phyloP scores from a whole-genome alignment of 2,329 filamentous ascomycete genomes.

The Pestalotiopsis sp. region DNA sequence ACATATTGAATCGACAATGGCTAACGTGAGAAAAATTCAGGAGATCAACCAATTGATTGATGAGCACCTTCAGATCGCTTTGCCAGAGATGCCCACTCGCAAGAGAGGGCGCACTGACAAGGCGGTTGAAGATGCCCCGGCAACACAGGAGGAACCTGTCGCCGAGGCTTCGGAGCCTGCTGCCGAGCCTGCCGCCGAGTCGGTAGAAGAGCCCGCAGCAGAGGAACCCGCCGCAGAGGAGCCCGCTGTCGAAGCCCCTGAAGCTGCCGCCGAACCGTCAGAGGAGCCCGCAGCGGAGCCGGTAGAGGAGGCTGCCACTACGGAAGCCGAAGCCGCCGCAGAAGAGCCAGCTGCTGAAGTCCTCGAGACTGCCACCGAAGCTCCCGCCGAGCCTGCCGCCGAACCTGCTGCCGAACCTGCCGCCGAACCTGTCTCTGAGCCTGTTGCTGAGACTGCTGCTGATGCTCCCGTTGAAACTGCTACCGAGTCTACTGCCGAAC shows the following conservation, averaged over 20 bases:
- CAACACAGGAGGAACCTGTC: background rate
- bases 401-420: too few relatives aligned
- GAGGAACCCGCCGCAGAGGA: background rate
- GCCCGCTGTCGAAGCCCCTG: background rate
- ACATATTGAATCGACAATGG: background rate
- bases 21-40: constrained; percentile 22
- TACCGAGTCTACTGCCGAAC: too few relatives aligned
- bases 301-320: background rate
- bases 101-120: constrained; percentile 18
- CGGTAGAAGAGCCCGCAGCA: background rate
- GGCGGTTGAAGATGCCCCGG: background rate
- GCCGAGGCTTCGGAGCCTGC: background rate
- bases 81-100: constrained; percentile 30
- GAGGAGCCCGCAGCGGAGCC: background rate
- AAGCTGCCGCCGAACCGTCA: background rate
- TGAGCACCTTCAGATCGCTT: constrained; percentile 38
- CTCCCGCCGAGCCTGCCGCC: too few relatives aligned
- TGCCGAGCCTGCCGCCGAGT: background rate
- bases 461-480: too few relatives aligned
- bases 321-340: background rate
- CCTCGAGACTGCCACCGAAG: too few relatives aligned
- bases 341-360: background rate
- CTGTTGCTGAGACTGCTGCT: too few relatives aligned
- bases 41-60: constrained; percentile 47
- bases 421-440: too few relatives aligned